Base-by-base conservation (phyloP, 2,329 filamentous ascomycete species). In the Arthrocladium fulminans region DNA sequence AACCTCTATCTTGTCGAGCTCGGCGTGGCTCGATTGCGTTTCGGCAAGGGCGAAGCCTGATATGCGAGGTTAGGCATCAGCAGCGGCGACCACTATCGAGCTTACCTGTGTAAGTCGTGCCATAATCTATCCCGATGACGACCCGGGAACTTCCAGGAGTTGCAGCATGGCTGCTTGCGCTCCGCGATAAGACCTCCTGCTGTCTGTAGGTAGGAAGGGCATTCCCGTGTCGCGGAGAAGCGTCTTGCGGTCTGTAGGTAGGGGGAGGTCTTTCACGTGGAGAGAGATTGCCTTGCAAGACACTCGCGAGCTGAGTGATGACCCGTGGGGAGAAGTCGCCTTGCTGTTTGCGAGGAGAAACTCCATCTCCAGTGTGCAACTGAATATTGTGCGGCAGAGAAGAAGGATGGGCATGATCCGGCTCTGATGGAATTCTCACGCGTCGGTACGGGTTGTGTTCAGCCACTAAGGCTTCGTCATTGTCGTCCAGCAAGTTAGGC, bases 1-100 rank as follows among this genome's bases (percentile, higher is more conserved):
- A 5, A 61, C 49, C 15, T 59, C 49, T n/a, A 64, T 61, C 10
- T 62, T 53, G 2, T 49, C 34, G 1, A 63, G 46, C 8, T 27
- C 15, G 24, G 50, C 54, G 23, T 30, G 43, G 8, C 50, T 27
- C 2, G 53, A 13, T 7, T 35, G 7, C 7, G 24, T 9, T 10
- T 9, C 22, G 7, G 42, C 42, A 35, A 32, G 12, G 8, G 24
- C 42, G n/a, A 35, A 15, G n/a, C 42, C 42, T 45, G 22, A 7
- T 35, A n/a, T 9, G 12, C n/a, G 15, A 37, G 6, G 17, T 32
- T 30, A 45, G 29, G 12, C n/a, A 8, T 45, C 6, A 30, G 9
- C 6, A 6, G 22, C 19, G 17, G 7, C 35, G 7, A 44, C 1
- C 25, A 34, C n/a, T 9, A 48, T 19, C 38, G 53, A 4, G 53